Base-by-base conservation (phyloP, 129 eudicot genomes). In the Calendula officinalis region DNA sequence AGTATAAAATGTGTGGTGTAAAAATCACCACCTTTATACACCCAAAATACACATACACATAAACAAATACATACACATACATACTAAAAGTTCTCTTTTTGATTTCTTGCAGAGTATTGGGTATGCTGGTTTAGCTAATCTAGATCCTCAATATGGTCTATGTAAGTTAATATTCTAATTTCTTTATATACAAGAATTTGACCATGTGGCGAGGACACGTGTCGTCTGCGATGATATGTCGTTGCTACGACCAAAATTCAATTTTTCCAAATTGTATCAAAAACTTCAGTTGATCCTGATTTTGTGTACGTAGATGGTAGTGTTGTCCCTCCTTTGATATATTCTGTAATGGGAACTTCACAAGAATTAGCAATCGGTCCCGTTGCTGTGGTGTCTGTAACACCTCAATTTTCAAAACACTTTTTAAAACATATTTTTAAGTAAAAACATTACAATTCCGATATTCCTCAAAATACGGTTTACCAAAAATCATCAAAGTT, bases 361-460 rank as follows among this genome's bases (percentile, higher is more conserved):
- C 68, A 78, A 61, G 95, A 88, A 45, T 30, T 88, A 11, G 96
- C 91, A 33, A 79, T 88, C 38, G 96, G 96, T 16, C 90, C 89
- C 2, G 91, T 88, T 27, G 89, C 96, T 39, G 91, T 88, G 60
- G 91, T 82, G n/a, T n/a, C n/a, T n/a, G n/a, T n/a, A n/a, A n/a
- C n/a, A n/a, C n/a, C n/a, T n/a, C n/a, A n/a, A n/a, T n/a, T n/a
- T n/a, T n/a, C n/a, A n/a, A n/a, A n/a, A n/a, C n/a, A n/a, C n/a
- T n/a, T n/a, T n/a, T n/a, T n/a, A n/a, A n/a, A n/a, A n/a, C n/a
- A n/a, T n/a, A n/a, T n/a, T n/a, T n/a, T n/a, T n/a, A n/a, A n/a
- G n/a, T n/a, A n/a, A n/a, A n/a, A n/a, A n/a, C n/a, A n/a, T n/a
- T n/a, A n/a, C n/a, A n/a, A n/a, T n/a, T n/a, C n/a, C n/a, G n/a